Base-by-base conservation (phyloP, 2,329 filamentous ascomycete genomes). In the Claviceps paspali region DNA sequence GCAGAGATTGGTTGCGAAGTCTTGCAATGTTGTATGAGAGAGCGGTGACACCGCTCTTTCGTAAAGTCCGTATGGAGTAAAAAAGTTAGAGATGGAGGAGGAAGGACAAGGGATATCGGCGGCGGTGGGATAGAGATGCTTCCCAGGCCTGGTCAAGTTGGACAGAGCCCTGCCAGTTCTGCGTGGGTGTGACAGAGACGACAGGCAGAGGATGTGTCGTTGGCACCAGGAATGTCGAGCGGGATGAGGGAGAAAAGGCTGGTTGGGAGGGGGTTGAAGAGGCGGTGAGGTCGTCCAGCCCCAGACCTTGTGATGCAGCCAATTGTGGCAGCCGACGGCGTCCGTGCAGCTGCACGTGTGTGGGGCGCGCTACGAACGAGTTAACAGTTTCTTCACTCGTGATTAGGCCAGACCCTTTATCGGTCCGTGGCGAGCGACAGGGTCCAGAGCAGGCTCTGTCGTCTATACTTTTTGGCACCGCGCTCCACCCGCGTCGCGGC, bases 31-130 rank as follows among this genome's bases (percentile, higher is more conserved):
- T 58, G 56, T 56, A 55, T 44, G 45, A 55, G 26, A 41, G 41
- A 57, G 50, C 48, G 51, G 51, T 51, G 61, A 63, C 60, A 63
- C 61, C 61, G 60, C 61, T 60, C 56, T 63, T 62, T 62, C 51
- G 47, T 53, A 49, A 48, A 26, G 46, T 52, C 48, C 52, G 50
- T 49, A 47, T 43, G 47, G 38, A 36, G 19, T 32, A 39, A 33
- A 14, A 28, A 27, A 22, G 22, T n/a, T n/a, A 26, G 6, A 31
- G 33, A 36, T 14, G 27, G 23, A 19, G 33, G 22, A 33, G 37
- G 9, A 15, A 17, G 30, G 22, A 14, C 33, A 31, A 35, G 38
- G 23, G 36, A 38, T 28, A 29, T 17, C 26, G 23, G 33, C 36
- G 22, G 33, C 27, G 14, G 30, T 31, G 17, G 31, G 28, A 30